Evolutionary conservation across 2,329 filamentous ascomycete species (phyloP).

Genomic region (Apiospora arundinis): DNA sequence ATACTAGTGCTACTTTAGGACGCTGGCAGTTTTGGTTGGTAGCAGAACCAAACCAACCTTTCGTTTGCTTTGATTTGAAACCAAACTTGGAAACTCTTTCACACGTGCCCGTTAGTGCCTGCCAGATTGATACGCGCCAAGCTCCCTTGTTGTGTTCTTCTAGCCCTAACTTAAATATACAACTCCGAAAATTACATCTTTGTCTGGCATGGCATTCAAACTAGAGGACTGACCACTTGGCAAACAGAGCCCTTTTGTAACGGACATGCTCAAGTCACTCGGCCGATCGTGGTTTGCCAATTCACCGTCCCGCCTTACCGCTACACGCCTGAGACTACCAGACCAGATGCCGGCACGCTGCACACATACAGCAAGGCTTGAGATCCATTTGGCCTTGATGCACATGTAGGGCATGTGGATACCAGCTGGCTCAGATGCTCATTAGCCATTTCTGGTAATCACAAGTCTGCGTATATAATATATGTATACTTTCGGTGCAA

Average conservation of each 20-base stretch:
- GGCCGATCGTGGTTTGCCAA: not conserved
- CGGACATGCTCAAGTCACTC: not conserved
- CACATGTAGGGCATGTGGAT: not conserved
- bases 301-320: conserved; percentile 4
- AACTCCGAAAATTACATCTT: not conserved
- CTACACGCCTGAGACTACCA: not conserved
- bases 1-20: no score
- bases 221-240: not conserved
- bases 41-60: not conserved
- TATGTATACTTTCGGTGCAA: not conserved
- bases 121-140: no score
- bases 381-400: not conserved
- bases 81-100: no score
- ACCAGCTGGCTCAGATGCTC: not conserved
- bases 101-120: no score
- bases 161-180: no score
- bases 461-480: no score
- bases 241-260: no score
- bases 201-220: no score
- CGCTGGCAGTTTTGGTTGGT: no score
- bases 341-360: not conserved
- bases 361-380: not conserved
- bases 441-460: not conserved
- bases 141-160: no score
- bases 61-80: no score